A percentile compares a stretch with the other conserved stretches of the same genome.
Evolutionary conservation across 805 yeast species (phyloP).

Genomic region (Ogataea ganodermae): DNA sequence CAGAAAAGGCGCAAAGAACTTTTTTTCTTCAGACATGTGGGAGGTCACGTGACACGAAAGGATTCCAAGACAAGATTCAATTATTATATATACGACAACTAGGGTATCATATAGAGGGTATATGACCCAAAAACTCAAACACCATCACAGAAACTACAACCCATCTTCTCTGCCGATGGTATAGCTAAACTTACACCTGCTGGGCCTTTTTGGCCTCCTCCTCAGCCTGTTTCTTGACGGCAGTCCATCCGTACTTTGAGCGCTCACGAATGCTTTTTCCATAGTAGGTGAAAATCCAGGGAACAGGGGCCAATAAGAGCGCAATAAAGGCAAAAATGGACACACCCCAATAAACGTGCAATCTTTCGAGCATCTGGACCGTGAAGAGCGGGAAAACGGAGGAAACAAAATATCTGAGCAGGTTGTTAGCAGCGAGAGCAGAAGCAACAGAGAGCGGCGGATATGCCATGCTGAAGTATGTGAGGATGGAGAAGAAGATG

Average conservation of each 20-base stretch:
- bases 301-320: constrained; percentile 71
- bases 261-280: constrained; percentile 58
- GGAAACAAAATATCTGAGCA: constrained; percentile 72
- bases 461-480: constrained; percentile 68
- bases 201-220: constrained; percentile 11
- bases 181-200: constrained; percentile 1
- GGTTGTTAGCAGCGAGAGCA: constrained; percentile 87
- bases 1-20: too few relatives aligned
- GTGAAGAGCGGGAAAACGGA: constrained; percentile 85
- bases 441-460: constrained; percentile 81
- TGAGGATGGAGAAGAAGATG: constrained; percentile 68
- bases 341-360: constrained; percentile 80
- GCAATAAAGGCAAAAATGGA: constrained; percentile 66
- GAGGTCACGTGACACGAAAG: too few relatives aligned
- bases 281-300: constrained; percentile 63
- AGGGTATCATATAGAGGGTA: too few relatives aligned
- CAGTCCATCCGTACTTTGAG: constrained; percentile 63
- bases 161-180: too few relatives aligned
- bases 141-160: too few relatives aligned
- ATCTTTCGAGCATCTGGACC: constrained; percentile 73
- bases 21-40: too few relatives aligned
- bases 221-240: constrained; percentile 32
- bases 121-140: too few relatives aligned
- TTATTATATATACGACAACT: too few relatives aligned
- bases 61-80: too few relatives aligned